Conservation (phyloP, 2,329 filamentous ascomycete genomes). For the Pseudogymnoascus sp. region DNA sequence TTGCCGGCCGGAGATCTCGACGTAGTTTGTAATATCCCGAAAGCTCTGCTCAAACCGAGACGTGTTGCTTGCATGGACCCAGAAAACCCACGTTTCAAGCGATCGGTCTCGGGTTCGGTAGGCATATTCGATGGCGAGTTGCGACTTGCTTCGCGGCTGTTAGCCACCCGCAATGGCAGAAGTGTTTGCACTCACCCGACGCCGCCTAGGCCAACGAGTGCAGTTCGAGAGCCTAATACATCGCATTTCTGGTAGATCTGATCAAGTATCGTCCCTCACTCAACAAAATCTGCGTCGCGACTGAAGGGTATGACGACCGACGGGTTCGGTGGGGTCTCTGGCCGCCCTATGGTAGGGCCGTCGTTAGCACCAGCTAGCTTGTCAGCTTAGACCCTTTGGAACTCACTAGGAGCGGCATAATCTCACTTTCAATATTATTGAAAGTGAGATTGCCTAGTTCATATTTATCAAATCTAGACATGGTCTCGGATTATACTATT, state of each 20-base stretch:
- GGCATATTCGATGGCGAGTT: conserved; percentile 32
- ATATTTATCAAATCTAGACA: too few relatives aligned
- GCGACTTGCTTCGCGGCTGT: conserved; percentile 26
- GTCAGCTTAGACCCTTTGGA: neutral
- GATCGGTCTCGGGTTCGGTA: conserved; percentile 23
- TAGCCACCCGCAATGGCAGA: conserved; percentile 11
- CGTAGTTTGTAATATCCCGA: conserved; percentile 27
- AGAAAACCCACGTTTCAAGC: conserved; percentile 30
- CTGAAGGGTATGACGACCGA: neutral
- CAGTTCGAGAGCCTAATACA: conserved; percentile 16
- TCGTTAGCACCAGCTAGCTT: neutral
- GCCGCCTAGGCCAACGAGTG: conserved; percentile 19
- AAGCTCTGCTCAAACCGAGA: conserved; percentile 30
- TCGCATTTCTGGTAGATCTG: conserved; percentile 22
- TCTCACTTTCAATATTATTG: too few relatives aligned
- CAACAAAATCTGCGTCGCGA: conserved; percentile 12
- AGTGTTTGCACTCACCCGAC: conserved; percentile 16
- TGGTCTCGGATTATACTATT: too few relatives aligned
- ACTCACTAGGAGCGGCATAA: conserved; percentile 15
- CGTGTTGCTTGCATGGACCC: conserved; percentile 29
- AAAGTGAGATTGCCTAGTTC: too few relatives aligned
- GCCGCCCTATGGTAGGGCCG: neutral
- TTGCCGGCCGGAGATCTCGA: conserved; percentile 25
- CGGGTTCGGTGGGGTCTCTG: conserved; percentile 6
- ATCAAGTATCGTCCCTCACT: conserved; percentile 18